These are phyloP conservation scores for Astrocystis sublimbata DNA, from an alignment of 495 filamentous ascomycete species.

Conservation along the genomic window DNA sequence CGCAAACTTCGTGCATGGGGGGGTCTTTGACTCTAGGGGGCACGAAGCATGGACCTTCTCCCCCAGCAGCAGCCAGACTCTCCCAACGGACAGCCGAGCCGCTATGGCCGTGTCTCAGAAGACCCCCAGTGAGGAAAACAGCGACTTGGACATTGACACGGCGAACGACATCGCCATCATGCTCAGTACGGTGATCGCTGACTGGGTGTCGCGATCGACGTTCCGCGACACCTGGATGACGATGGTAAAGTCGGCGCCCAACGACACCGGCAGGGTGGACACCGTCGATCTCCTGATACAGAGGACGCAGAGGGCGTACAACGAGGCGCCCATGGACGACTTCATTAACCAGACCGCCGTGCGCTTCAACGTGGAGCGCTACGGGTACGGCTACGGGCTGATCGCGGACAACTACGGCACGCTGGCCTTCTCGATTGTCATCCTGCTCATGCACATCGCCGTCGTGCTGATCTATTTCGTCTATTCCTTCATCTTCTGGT, in stretches of 20 bases:
- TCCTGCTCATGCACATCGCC: conserved; percentile 7
- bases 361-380: background rate
- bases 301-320: no score
- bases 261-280: background rate
- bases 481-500: conserved; percentile 11
- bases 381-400: conserved; percentile 12
- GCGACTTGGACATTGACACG: background rate
- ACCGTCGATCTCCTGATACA: background rate
- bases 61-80: background rate
- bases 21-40: background rate
- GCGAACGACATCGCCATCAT: conserved; percentile 1
- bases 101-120: no score
- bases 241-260: background rate
- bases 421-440: conserved; percentile 10
- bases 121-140: no score
- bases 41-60: background rate
- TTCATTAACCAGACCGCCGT: background rate
- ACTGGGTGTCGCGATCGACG: conserved; percentile 8
- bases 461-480: conserved; percentile 1
- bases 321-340: background rate
- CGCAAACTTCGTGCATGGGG: background rate
- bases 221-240: background rate
- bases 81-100: no score
- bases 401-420: background rate
- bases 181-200: conserved; percentile 7